Evolutionary conservation across 2,329 filamentous ascomycete species (phyloP).

Genomic region (Sordariomycetes sp.): DNA sequence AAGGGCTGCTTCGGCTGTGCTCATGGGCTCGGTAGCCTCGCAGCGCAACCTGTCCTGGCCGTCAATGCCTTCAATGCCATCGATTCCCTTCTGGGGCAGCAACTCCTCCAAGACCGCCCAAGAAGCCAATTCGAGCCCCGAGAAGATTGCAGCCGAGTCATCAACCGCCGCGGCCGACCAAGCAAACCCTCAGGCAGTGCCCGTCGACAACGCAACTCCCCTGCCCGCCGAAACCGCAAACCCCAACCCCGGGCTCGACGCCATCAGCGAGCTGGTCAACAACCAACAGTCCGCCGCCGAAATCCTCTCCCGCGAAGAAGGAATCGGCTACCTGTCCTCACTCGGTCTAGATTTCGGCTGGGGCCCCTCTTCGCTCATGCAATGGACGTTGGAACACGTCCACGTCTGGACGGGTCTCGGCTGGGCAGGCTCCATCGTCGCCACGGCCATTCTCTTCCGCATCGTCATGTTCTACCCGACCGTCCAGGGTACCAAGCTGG

Average conservation of each 20-base stretch:
- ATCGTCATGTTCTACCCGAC: slow-evolving; percentile 55
- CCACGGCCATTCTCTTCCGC: slow-evolving; percentile 57
- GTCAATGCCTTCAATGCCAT: slow-evolving; percentile 14
- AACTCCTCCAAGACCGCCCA: slow-evolving; percentile 11
- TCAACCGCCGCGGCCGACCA: slow-evolving; percentile 8
- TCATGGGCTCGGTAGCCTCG: slow-evolving; percentile 20
- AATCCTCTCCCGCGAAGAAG: slow-evolving; percentile 56
- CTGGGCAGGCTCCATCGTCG: slow-evolving; percentile 72
- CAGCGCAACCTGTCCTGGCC: slow-evolving; percentile 13
- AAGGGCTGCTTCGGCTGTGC: slow-evolving; percentile 14
- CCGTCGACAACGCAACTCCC: slow-evolving; percentile 6
- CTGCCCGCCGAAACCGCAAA: slow-evolving; percentile 6
- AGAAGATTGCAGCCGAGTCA: no score
- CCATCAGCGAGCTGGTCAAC: slow-evolving; percentile 24
- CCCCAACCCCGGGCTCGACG: slow-evolving; percentile 18
- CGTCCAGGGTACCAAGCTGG: slow-evolving; percentile 21
- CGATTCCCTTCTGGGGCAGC: slow-evolving; percentile 25
- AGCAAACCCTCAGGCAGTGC: slow-evolving; percentile 2
- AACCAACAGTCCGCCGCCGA: slow-evolving; percentile 12
- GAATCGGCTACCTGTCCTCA: slow-evolving; percentile 72
- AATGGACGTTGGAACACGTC: slow-evolving; percentile 73
- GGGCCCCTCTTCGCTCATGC: slow-evolving; percentile 64
- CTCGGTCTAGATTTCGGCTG: slow-evolving; percentile 83
- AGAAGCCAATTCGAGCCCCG: slow-evolving; percentile 5
- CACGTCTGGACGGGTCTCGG: slow-evolving; percentile 68